Evolutionary conservation across 139 green algal species (phyloP).

Genomic region (Tetradesmus lagerheimii): DNA sequence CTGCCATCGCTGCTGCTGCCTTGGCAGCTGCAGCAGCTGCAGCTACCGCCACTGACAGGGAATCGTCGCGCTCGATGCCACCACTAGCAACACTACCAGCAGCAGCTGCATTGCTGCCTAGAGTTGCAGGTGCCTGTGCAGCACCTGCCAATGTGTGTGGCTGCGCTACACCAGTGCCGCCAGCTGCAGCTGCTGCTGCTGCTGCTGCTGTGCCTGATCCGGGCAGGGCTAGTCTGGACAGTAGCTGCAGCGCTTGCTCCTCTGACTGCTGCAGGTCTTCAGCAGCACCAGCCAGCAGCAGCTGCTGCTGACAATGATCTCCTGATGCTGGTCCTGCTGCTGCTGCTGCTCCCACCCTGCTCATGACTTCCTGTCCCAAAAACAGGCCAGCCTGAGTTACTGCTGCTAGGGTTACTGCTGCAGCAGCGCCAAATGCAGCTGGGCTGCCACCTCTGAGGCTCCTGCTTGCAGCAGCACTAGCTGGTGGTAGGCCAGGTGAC

Average conservation of each 20-base stretch:
- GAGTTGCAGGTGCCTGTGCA: background rate
- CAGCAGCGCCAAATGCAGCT: conserved; percentile 7
- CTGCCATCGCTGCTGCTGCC: conserved; percentile 28
- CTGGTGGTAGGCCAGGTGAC: background rate
- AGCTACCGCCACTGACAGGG: conserved; percentile 22
- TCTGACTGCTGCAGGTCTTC: conserved; percentile 28
- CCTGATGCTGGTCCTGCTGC: background rate
- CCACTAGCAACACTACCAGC: background rate
- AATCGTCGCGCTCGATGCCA: background rate
- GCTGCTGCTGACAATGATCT: background rate
- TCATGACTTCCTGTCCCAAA: background rate
- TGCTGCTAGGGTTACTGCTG: background rate
- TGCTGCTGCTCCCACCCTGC: background rate
- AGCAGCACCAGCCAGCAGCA: background rate
- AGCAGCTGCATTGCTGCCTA: background rate
- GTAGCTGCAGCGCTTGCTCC: conserved; percentile 28
- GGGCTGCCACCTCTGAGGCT: background rate
- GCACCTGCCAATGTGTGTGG: background rate
- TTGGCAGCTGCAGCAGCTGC: conserved; percentile 28
- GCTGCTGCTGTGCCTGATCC: conserved; percentile 19
- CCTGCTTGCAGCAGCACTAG: background rate
- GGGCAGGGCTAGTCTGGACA: conserved; percentile 25
- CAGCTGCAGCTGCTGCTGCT: background rate
- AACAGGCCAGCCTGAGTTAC: background rate
- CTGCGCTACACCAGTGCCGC: no score